Conservation (phyloP, 495 filamentous ascomycete species). For the Xylaria bambusicola region DNA sequence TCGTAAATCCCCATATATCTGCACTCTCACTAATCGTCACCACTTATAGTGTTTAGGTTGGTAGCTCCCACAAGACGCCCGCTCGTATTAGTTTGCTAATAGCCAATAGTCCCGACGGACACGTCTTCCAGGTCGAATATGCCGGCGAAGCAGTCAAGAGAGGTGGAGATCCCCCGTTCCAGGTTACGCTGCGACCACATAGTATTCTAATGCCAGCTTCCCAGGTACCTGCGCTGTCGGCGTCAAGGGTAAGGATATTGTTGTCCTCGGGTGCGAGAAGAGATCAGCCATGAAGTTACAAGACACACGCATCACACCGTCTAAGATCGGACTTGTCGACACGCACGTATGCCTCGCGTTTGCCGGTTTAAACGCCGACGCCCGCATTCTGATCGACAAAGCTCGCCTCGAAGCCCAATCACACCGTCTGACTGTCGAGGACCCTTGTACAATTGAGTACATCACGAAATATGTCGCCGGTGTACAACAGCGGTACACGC, state of each 20-base stretch:
- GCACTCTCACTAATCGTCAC: slow-evolving; percentile 40
- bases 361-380: slow-evolving; percentile 95
- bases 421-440: slow-evolving; percentile 96
- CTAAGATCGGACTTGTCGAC: slow-evolving; percentile 94
- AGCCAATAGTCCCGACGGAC: slow-evolving; percentile 83
- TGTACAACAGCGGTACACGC: slow-evolving; percentile 97
- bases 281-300: slow-evolving; percentile 98
- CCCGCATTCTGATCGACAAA: slow-evolving; percentile 95
- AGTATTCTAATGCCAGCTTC: slow-evolving; percentile 10
- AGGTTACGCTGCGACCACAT: not conserved
- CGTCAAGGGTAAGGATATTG: slow-evolving; percentile 92
- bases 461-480: slow-evolving; percentile 98
- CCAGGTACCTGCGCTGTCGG: slow-evolving; percentile 95
- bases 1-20: slow-evolving; percentile 9
- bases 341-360: slow-evolving; percentile 96
- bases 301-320: slow-evolving; percentile 98
- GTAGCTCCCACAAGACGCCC: slow-evolving; percentile 42
- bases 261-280: slow-evolving; percentile 97
- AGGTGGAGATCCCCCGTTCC: slow-evolving; percentile 56
- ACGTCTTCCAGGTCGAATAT: slow-evolving; percentile 99
- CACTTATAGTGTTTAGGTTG: slow-evolving; percentile 63
- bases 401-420: slow-evolving; percentile 95
- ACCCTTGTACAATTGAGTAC: slow-evolving; percentile 96
- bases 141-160: slow-evolving; percentile 97
- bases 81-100: slow-evolving; percentile 34